phyloP scores from a whole-genome alignment of 2,329 filamentous ascomycete genomes.

The Aspergillus texensis region DNA sequence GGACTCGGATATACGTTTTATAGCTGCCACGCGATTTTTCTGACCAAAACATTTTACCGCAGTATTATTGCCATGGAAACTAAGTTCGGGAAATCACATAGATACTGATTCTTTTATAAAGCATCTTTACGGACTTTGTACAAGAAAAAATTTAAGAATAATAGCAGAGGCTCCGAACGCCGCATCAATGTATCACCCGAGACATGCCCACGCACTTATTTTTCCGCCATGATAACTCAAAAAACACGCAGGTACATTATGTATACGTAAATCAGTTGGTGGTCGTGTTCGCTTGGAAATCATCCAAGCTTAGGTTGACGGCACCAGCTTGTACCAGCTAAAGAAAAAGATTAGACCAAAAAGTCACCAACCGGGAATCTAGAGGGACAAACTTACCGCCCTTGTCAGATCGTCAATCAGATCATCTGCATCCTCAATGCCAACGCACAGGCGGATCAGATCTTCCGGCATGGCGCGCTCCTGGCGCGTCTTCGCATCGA shows the following conservation, averaged over 20 bases:
- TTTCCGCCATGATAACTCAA: not conserved
- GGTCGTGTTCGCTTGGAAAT: slow-evolving; percentile 65
- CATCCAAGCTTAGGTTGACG: slow-evolving; percentile 81
- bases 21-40: not conserved
- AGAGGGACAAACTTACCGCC: slow-evolving; percentile 67
- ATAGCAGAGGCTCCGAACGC: slow-evolving; percentile 9
- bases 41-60: not conserved
- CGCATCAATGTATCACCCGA: slow-evolving; percentile 3
- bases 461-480: slow-evolving; percentile 95
- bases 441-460: slow-evolving; percentile 91
- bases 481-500: slow-evolving; percentile 88
- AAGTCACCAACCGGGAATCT: not conserved
- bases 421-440: slow-evolving; percentile 91
- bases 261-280: slow-evolving; percentile 14
- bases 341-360: slow-evolving; percentile 17
- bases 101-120: not conserved
- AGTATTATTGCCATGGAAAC: not conserved
- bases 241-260: slow-evolving; percentile 7
- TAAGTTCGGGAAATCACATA: too few relatives aligned
- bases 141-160: not conserved
- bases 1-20: not conserved
- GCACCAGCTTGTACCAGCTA: slow-evolving; percentile 92
- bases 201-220: not conserved
- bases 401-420: slow-evolving; percentile 89
- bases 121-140: slow-evolving; percentile 2